phyloP scores from a whole-genome alignment of 345 rosid genomes.

The Microcos paniculata region DNA sequence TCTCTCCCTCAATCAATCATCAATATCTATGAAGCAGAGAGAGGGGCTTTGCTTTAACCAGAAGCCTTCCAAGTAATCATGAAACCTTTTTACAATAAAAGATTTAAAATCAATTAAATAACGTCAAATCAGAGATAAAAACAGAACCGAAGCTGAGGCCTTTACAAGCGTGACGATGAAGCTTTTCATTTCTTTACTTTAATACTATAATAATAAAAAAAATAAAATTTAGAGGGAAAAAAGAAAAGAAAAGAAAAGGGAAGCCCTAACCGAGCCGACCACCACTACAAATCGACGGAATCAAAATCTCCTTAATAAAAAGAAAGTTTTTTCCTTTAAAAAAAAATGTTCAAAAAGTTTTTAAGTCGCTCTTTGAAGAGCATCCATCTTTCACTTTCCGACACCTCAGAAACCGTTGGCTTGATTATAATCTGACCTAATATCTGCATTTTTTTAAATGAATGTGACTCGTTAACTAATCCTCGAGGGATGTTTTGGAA shows the following conservation, averaged over 20 bases:
- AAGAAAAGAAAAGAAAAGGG: constrained; percentile 11
- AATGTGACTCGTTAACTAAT: constrained; percentile 34
- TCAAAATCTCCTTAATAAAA: constrained; percentile 26
- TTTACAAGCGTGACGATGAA: constrained; percentile 63
- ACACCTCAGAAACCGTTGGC: constrained; percentile 37
- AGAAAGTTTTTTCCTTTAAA: neutral
- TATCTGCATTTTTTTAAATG: neutral
- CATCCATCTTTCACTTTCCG: constrained; percentile 28
- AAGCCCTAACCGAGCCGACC: constrained; percentile 20
- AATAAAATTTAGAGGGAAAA: neutral
- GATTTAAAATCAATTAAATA: neutral
- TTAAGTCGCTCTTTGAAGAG: neutral
- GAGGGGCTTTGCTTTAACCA: constrained; percentile 18
- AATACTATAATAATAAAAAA: too few relatives aligned
- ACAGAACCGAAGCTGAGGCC: constrained; percentile 37
- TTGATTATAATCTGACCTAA: constrained; percentile 27
- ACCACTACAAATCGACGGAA: constrained; percentile 45
- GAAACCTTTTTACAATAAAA: constrained; percentile 2
- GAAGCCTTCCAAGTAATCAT: constrained; percentile 16
- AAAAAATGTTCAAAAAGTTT: constrained; percentile 25
- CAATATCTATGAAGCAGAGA: constrained; percentile 21
- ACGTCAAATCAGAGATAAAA: constrained; percentile 22
- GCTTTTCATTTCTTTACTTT: constrained; percentile 32
- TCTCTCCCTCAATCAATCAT: constrained; percentile 11
- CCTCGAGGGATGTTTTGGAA: constrained; percentile 3